These are phyloP conservation scores for Coemansia sp. DNA, from an alignment of 192 early-diverging fungal genomes.

Conservation along the genomic window DNA sequence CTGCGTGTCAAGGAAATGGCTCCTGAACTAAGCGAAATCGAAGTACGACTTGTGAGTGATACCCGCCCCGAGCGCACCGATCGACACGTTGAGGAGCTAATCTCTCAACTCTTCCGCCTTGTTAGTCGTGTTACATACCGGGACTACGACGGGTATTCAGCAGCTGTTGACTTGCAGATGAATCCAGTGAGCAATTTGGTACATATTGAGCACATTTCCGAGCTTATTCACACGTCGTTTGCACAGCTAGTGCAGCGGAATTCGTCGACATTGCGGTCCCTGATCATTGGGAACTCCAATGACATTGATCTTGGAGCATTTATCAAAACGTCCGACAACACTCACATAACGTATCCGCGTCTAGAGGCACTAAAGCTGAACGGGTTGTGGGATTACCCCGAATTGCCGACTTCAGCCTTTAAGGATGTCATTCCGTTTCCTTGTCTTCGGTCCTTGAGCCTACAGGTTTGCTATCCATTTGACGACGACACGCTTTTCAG, in stretches of 20 bases:
- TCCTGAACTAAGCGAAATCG: background rate
- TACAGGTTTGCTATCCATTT: background rate
- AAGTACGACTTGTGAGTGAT: background rate
- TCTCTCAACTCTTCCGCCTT: background rate
- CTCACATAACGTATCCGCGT: background rate
- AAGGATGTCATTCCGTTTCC: background rate
- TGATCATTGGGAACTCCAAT: background rate
- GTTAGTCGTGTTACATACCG: background rate
- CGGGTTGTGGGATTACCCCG: background rate
- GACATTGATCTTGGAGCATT: background rate
- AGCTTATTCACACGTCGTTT: background rate
- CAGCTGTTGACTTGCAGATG: background rate
- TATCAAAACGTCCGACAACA: background rate
- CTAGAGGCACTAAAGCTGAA: background rate
- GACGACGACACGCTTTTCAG: background rate
- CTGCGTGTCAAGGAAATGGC: background rate
- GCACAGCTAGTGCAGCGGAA: background rate
- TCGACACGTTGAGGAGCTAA: background rate
- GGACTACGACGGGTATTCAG: background rate
- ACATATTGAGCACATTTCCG: background rate
- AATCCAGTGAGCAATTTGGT: background rate
- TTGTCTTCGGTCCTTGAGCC: background rate
- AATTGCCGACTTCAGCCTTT: background rate
- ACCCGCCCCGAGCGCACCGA: background rate
- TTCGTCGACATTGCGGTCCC: background rate